Conservation (phyloP, 441 rosid genomes). For the Pelargonium cotyledonis region DNA sequence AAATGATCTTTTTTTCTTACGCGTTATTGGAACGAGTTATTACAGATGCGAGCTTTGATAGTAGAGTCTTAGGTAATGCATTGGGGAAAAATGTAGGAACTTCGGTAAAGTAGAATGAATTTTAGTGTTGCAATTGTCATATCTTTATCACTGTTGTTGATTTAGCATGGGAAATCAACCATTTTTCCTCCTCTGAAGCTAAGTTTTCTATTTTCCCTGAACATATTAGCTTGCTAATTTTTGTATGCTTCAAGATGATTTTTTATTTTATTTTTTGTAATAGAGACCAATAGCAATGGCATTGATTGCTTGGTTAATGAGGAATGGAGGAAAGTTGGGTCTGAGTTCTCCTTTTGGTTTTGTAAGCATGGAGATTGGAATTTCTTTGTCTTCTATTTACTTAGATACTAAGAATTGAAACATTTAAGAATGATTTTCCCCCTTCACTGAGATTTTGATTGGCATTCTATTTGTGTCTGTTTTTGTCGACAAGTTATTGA, state of each 20-base stretch:
- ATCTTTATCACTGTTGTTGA: neutral
- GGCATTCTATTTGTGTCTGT: neutral
- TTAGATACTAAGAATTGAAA: neutral
- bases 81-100: too few species aligned
- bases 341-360: neutral
- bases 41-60: neutral
- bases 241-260: too few species aligned
- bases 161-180: neutral
- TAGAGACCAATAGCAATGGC: too few species aligned
- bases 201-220: neutral
- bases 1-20: too few species aligned
- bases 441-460: neutral
- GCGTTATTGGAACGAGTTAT: too few species aligned
- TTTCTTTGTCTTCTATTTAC: neutral
- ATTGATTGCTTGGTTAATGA: too few species aligned
- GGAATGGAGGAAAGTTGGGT: too few species aligned
- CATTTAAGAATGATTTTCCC: neutral
- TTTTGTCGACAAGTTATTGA: neutral
- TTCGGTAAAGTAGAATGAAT: too few species aligned
- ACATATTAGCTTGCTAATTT: too few species aligned
- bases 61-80: too few species aligned
- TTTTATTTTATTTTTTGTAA: too few species aligned
- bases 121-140: neutral
- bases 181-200: slow-evolving; percentile 1
- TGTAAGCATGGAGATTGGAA: neutral